phyloP scores from a whole-genome alignment of 352 stramenopile species.

The Phytophthora capsici region DNA sequence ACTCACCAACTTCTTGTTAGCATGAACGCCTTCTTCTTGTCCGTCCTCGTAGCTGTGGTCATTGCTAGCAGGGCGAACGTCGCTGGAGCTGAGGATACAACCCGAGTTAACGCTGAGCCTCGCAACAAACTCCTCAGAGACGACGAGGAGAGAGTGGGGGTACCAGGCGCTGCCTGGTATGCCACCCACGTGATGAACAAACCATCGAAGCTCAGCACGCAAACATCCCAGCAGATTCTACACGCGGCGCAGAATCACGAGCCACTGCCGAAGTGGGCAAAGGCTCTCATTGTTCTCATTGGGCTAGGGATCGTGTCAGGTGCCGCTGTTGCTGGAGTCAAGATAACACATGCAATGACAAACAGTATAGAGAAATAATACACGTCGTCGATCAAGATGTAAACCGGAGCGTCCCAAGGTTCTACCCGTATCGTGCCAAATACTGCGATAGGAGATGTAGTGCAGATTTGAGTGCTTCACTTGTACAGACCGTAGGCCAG shows the following conservation, averaged over 20 bases:
- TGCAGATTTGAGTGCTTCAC: no score
- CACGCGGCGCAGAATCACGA: not conserved
- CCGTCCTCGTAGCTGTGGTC: not conserved
- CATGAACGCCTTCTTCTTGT: not conserved
- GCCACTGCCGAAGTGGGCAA: slow-evolving; percentile 6
- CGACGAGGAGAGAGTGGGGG: not conserved
- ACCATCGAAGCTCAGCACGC: not conserved
- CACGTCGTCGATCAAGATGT: no score
- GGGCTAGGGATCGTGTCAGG: not conserved
- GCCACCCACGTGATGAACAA: not conserved
- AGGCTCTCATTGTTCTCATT: not conserved
- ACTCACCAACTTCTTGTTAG: no score
- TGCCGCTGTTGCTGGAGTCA: not conserved
- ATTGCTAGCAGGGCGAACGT: not conserved
- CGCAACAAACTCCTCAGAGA: not conserved
- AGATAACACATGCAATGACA: no score
- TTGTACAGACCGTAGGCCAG: no score
- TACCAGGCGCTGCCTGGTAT: not conserved
- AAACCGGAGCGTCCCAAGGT: no score
- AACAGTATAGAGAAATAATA: no score
- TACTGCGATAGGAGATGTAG: no score
- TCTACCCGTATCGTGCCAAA: no score
- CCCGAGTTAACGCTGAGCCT: not conserved
- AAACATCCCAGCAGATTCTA: slow-evolving; percentile 1
- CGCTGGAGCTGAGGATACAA: not conserved